These are phyloP conservation scores for Colletotrichum camelliae DNA, from an alignment of 2,329 filamentous ascomycete genomes.

Conservation along the genomic window DNA sequence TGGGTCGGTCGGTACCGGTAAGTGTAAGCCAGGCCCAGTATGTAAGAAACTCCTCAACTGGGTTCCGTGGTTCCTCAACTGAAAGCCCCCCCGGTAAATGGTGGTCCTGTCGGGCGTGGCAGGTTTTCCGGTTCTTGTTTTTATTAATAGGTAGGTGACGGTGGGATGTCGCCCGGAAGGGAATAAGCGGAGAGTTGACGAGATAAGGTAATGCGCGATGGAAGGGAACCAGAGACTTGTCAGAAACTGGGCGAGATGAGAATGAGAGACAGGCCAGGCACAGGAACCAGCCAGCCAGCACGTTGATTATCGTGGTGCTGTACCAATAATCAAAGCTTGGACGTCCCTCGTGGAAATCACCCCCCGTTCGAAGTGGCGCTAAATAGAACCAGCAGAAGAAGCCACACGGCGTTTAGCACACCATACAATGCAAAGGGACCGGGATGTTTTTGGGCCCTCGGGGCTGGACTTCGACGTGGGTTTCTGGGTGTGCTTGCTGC, in stretches of 20 bases:
- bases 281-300: not conserved
- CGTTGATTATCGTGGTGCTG: not conserved
- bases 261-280: not conserved
- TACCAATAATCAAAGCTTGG: conserved; percentile 8
- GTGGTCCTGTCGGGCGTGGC: not conserved
- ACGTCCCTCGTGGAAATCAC: conserved; percentile 9
- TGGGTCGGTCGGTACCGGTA: not conserved
- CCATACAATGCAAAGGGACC: not conserved
- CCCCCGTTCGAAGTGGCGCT: not conserved
- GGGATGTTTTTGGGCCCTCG: not conserved
- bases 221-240: not conserved
- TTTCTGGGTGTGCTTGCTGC: not conserved
- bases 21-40: not conserved
- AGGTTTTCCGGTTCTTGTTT: not conserved
- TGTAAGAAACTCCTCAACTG: not conserved
- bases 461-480: not conserved
- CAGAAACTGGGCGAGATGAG: not conserved
- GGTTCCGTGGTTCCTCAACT: not conserved
- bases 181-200: not conserved
- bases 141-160: conserved; percentile 3
- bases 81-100: not conserved
- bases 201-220: conserved; percentile 5
- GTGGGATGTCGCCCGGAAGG: not conserved
- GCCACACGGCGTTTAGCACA: conserved; percentile 14
- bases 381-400: not conserved